A percentile compares a stretch with the other conserved stretches of the same genome.
phyloP scores from a whole-genome alignment of 2,329 filamentous ascomycete genomes.

The Pestalotiopsis fici region DNA sequence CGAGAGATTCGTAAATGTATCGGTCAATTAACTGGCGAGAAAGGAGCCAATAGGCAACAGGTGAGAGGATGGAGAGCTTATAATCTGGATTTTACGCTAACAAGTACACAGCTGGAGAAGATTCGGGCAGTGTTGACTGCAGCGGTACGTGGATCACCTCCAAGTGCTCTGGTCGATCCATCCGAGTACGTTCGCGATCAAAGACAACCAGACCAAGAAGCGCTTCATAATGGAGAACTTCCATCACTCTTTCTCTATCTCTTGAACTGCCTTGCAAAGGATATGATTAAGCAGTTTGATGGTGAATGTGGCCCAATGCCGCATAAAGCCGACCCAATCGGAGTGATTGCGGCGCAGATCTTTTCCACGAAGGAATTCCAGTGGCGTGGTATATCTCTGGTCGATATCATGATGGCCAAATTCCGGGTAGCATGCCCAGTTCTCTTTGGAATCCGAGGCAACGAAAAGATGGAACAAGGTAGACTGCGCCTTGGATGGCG shows the following conservation, averaged over 20 bases:
- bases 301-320: slow-evolving; percentile 66
- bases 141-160: slow-evolving; percentile 52
- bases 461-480: slow-evolving; percentile 71
- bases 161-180: slow-evolving; percentile 55
- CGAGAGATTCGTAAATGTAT: slow-evolving; percentile 71
- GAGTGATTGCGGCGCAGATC: slow-evolving; percentile 73
- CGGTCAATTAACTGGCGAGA: slow-evolving; percentile 71
- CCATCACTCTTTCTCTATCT: slow-evolving; percentile 73
- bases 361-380: slow-evolving; percentile 70
- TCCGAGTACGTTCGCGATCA: slow-evolving; percentile 51
- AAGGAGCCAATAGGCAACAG: slow-evolving; percentile 59
- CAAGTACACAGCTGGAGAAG: slow-evolving; percentile 37
- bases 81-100: slow-evolving; percentile 1
- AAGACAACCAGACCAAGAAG: slow-evolving; percentile 48
- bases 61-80: slow-evolving; percentile 37
- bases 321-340: slow-evolving; percentile 73
- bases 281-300: slow-evolving; percentile 69
- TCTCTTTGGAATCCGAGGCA: slow-evolving; percentile 80
- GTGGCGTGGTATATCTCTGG: slow-evolving; percentile 68
- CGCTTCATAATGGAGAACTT: slow-evolving; percentile 54
- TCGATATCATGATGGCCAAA: slow-evolving; percentile 87
- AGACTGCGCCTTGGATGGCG: slow-evolving; percentile 73
- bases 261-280: slow-evolving; percentile 75
- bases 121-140: slow-evolving; percentile 55
- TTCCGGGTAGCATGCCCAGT: slow-evolving; percentile 79